phyloP scores from a whole-genome alignment of 345 rosid species.

The Carallia pectinifolia region DNA sequence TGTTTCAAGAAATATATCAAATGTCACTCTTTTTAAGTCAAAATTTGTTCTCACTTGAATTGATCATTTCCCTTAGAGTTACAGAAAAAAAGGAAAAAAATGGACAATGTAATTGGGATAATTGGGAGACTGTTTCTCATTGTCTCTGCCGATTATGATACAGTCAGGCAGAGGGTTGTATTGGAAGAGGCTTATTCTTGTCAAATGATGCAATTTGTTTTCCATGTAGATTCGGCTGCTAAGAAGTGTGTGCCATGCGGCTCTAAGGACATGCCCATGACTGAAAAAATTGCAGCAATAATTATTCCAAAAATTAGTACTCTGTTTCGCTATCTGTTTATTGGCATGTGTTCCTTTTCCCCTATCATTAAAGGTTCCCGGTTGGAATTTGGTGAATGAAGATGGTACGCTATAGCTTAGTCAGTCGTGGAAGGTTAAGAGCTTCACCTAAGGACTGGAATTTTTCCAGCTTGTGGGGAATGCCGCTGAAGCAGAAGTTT shows the following conservation, averaged over 20 bases:
- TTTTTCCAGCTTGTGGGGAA: constrained; percentile 68
- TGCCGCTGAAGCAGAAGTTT: constrained; percentile 89
- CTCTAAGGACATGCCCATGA: constrained; percentile 81
- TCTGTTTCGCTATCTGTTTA: neutral
- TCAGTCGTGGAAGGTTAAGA: constrained; percentile 67
- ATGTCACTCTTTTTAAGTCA: too few relatives aligned
- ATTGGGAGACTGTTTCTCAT: too few relatives aligned
- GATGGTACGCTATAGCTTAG: constrained; percentile 64
- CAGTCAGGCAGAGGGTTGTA: neutral
- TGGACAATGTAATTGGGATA: too few relatives aligned
- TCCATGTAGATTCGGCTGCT: constrained; percentile 54
- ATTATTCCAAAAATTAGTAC: constrained; percentile 56
- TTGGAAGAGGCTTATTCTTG: constrained; percentile 2
- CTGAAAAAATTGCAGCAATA: constrained; percentile 60
- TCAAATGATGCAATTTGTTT: constrained; percentile 14
- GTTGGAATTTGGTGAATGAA: constrained; percentile 80
- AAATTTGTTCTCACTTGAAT: too few relatives aligned
- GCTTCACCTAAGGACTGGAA: constrained; percentile 80
- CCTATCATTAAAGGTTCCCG: constrained; percentile 44
- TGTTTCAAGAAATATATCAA: too few relatives aligned
- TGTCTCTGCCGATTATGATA: too few relatives aligned
- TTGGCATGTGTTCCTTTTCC: neutral
- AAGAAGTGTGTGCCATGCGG: constrained; percentile 91
- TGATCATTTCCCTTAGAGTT: too few relatives aligned
- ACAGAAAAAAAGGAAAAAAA: too few relatives aligned